Evolutionary conservation across 192 early-diverging fungal species (phyloP), one percentile per base, ranked within the genome.

Genomic region (Podila horticola): DNA sequence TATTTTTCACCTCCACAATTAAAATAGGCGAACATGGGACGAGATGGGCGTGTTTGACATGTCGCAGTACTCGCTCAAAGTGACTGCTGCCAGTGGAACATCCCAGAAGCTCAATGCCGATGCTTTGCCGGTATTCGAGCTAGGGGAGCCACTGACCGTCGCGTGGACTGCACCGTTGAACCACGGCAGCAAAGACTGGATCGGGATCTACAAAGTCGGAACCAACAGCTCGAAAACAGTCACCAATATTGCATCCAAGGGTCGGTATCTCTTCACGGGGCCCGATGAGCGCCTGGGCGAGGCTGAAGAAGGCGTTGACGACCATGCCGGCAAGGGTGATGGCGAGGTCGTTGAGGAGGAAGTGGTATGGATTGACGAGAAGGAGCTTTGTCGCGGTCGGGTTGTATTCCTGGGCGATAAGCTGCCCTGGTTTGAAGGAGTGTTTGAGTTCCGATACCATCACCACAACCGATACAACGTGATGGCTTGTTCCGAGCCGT

Each of bases 401-500:
- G 60, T 71, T 8, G 58, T 66, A 9, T 97, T 97, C 67, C 72
- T 76, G 34, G 87, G 91, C 45, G 75, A 89, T 10, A 76, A 88
- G 4, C 64, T 98, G 57, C 96, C 96, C 8, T 99, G 97, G 93
- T 86, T 91, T 69, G 79, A 88, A 12, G 97, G 97, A 17, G 90
- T 84, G 0, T 99, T 95, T 74, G 97, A 98, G 85, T 90, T 95
- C 68, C 87, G 97, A 13, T 92, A 96, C 81, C 97, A 99, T 83
- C 92, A 95, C 62, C 92, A 96, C 75, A 91, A 91, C 22, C 91
- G 90, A 20, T 94, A 98, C 68, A 91, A 88, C 49, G 95, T 97
- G 19, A 88, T 98, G 79, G 89, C 92, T 0, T 77, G 88, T 17
- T 91, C 92, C 19, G 79, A 83, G 36, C 91, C 94, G 8, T 97